A percentile compares a stretch with the other conserved stretches of the same genome.
These are phyloP conservation scores for Paratinospora sagittata DNA, from an alignment of 164 flowering plant genomes.

Conservation along the genomic window DNA sequence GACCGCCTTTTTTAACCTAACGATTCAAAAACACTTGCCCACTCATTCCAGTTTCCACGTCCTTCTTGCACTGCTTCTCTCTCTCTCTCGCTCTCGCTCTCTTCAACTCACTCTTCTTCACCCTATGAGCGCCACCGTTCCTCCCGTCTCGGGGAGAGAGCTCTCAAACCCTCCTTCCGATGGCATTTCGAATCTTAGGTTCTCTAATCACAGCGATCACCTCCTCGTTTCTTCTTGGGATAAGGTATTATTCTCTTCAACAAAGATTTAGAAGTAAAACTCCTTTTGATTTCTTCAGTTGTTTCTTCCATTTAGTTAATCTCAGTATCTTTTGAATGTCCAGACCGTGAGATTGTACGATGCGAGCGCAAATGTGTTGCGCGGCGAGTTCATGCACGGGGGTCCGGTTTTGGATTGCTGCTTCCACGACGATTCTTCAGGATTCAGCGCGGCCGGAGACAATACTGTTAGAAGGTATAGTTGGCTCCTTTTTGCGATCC, in stretches of 20 bases:
- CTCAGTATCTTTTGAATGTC: neutral
- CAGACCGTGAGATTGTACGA: conserved; percentile 88
- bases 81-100: no score
- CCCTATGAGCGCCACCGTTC: conserved; percentile 40
- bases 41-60: no score
- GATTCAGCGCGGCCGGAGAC: conserved; percentile 80
- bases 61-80: no score
- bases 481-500: neutral
- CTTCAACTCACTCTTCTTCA: neutral
- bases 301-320: neutral
- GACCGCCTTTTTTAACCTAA: no score
- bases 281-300: neutral
- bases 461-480: conserved; percentile 76
- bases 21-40: no score
- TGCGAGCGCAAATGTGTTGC: conserved; percentile 65
- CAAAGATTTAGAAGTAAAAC: no score
- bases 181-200: conserved; percentile 87
- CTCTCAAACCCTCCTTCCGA: conserved; percentile 82
- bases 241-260: conserved; percentile 42
- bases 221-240: conserved; percentile 99
- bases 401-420: conserved; percentile 92
- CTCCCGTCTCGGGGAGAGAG: conserved; percentile 68
- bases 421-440: conserved; percentile 95
- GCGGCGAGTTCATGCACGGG: conserved; percentile 91
- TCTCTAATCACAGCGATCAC: conserved; percentile 91